Base-by-base conservation (phyloP, 768 basidiomycete genomes). In the Myochromella boudieri region DNA sequence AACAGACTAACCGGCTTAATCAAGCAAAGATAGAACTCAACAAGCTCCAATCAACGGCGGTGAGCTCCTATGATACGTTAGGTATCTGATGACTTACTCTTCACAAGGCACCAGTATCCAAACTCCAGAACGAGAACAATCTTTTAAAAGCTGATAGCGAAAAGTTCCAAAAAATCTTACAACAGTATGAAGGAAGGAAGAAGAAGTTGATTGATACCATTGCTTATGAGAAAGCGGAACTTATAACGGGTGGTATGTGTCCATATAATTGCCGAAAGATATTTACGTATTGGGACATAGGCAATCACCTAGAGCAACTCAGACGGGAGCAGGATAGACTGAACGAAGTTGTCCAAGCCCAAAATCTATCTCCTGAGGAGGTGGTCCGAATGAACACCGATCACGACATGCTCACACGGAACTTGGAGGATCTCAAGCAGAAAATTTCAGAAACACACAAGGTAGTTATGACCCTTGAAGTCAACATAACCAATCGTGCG, bases 301-400 rank as follows among this genome's bases (percentile, higher is more conserved):
- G 21, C 27, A 92, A 89, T 70, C 33, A 64, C 73, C 69, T 92
- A 28, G 80, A 84, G 32, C 74, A 78, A 37, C 73, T 90, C 26
- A 79, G 78, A 52, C 63, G 66, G 21, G 89, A 94, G 56, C 79
- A 87, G 53, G 72, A 72, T 20, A 77, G 75, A 44, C 72, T 94
- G 20, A 68, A 71, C 7, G 74, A 77, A 0, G 77, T 85, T 2
- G 90, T 98, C 22, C 85, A 84, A 58, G 80, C 72, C 25, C 97
- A 99, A 64, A 95, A 97, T 59, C 76, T 99, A 34, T 81, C 89
- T 1, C 87, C 89, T 0, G 91, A 95, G 64, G 95, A 99, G 66
- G 92, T 97, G 32, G 68, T 80, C 44, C 84, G 84, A 28, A 95
- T 99, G 91, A 94, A 87, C 57, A 82, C 82, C 4, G 94, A 97